Evolutionary conservation across 371 early-diverging fungal genomes (phyloP).

Genomic region (Mortierella polycephala): DNA sequence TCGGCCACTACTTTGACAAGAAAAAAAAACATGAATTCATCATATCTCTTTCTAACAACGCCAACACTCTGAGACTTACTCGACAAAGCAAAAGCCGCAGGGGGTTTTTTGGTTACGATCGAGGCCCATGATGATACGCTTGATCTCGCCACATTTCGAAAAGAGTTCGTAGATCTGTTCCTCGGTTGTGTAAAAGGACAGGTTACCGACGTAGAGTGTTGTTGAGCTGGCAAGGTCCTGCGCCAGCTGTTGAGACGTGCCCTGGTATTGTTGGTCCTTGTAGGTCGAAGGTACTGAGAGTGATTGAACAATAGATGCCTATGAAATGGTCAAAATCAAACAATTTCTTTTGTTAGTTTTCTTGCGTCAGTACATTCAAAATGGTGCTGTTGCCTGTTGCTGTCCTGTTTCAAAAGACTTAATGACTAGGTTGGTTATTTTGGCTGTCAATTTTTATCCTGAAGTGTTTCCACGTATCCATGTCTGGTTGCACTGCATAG

Average conservation of each 20-base stretch:
- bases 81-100: conserved; percentile 99
- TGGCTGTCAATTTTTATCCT: too few relatives aligned
- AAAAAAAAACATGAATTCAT: neutral
- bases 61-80: conserved; percentile 66
- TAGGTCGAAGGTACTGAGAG: conserved; percentile 89
- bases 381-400: too few relatives aligned
- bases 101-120: conserved; percentile 94
- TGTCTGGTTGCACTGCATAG: too few relatives aligned
- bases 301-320: conserved; percentile 79
- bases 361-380: neutral
- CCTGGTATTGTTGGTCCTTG: conserved; percentile 87
- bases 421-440: too few relatives aligned
- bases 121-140: conserved; percentile 98
- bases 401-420: too few relatives aligned
- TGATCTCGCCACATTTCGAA: conserved; percentile 95
- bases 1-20: neutral
- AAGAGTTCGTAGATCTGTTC: conserved; percentile 98
- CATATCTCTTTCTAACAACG: neutral
- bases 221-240: conserved; percentile 75
- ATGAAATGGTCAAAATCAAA: neutral
- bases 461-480: too few relatives aligned
- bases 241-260: conserved; percentile 75
- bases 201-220: conserved; percentile 98
- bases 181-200: conserved; percentile 98
- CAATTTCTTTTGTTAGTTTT: neutral